Percentiles rank a stretch among this genome's conserved stretches.
phyloP scores from a whole-genome alignment of 495 filamentous ascomycete genomes.

The Echria macrotheca region DNA sequence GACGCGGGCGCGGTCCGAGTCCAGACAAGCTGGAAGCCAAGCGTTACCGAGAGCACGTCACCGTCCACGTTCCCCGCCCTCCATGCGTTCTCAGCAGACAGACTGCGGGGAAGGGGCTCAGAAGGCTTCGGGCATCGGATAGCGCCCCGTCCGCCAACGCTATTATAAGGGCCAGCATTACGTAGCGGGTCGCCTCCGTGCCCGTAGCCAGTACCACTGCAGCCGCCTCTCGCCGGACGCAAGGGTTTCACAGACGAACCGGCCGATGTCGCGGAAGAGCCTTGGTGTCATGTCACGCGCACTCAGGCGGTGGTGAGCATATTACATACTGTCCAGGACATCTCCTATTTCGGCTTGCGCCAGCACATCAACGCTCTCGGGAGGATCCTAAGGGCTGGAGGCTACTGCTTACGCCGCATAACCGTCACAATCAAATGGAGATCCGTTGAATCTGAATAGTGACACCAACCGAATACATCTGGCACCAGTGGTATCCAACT shows the following conservation, averaged over 20 bases:
- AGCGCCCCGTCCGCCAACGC: background rate
- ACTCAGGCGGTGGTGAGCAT: background rate
- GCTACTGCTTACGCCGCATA: no score
- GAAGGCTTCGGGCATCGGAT: slow-evolving; percentile 4
- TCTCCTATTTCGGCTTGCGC: background rate
- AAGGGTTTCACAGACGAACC: background rate
- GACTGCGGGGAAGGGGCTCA: slow-evolving; percentile 11
- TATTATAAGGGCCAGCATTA: background rate
- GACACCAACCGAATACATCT: no score
- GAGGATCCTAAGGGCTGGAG: no score
- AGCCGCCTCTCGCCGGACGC: background rate
- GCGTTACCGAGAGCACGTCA: slow-evolving; percentile 12
- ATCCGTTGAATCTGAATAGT: no score
- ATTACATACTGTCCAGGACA: background rate
- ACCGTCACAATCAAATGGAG: no score
- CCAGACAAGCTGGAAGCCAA: background rate
- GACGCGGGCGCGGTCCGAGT: slow-evolving; percentile 3
- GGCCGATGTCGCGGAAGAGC: background rate
- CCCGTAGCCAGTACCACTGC: no score
- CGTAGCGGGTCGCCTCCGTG: background rate
- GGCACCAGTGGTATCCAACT: no score
- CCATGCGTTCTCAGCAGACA: background rate
- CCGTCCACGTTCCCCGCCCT: slow-evolving; percentile 9
- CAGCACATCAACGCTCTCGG: no score
- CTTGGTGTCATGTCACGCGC: background rate